A percentile compares a stretch with the other conserved stretches of the same genome.
Conservation (phyloP, 306 rosid species). For the Medicago ruthenica region DNA sequence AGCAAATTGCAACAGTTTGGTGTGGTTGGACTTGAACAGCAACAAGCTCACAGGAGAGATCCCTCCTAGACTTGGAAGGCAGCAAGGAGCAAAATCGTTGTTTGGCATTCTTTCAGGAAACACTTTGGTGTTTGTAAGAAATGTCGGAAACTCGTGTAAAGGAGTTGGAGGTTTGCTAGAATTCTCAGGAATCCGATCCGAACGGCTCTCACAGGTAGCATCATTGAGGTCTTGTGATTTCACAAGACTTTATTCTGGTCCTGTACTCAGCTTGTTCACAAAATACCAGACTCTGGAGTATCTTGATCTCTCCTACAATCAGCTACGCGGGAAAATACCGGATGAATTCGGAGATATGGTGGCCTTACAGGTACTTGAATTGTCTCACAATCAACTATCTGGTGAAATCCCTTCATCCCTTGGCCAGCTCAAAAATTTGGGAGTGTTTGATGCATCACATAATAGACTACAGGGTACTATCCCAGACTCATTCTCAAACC, state of each 20-base stretch:
- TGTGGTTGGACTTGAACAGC: slow-evolving; percentile 98
- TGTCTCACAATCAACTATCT: slow-evolving; percentile 90
- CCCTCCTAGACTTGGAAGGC: slow-evolving; percentile 93
- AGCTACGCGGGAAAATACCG: slow-evolving; percentile 88
- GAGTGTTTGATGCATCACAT: slow-evolving; percentile 92
- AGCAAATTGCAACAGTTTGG: slow-evolving; percentile 85
- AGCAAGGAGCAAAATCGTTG: slow-evolving; percentile 80
- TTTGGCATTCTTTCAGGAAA: slow-evolving; percentile 87
- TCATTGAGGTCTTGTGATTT: slow-evolving; percentile 87
- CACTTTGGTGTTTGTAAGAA: slow-evolving; percentile 89
- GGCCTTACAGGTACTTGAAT: slow-evolving; percentile 89
- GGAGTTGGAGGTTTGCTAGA: slow-evolving; percentile 97
- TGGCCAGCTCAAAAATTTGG: slow-evolving; percentile 81
- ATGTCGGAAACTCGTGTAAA: slow-evolving; percentile 87
- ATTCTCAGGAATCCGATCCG: slow-evolving; percentile 88
- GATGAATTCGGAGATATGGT: slow-evolving; percentile 94
- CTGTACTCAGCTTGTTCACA: slow-evolving; percentile 84
- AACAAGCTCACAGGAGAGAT: slow-evolving; percentile 94
- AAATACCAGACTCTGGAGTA: slow-evolving; percentile 93
- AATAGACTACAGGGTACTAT: slow-evolving; percentile 89
- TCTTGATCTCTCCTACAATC: slow-evolving; percentile 91
- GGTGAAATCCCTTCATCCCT: slow-evolving; percentile 91
- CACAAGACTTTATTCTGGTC: slow-evolving; percentile 88
- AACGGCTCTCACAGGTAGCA: slow-evolving; percentile 80
- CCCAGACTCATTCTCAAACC: slow-evolving; percentile 92